These are phyloP conservation scores for Fusarium brachygibbosum DNA, from an alignment of 2,329 filamentous ascomycete species.

Conservation along the genomic window DNA sequence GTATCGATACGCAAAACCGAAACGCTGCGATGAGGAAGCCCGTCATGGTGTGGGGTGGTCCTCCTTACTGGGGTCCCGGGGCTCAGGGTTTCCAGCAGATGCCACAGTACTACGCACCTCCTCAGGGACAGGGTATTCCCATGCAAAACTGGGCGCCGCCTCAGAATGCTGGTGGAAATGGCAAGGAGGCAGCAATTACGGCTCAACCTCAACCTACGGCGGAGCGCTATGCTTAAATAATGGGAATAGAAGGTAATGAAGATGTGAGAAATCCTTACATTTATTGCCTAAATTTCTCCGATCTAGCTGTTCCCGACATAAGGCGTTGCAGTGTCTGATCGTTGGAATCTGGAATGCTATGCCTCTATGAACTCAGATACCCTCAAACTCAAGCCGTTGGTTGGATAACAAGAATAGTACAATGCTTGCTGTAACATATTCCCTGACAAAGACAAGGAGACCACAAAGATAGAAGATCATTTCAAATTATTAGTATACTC, in stretches of 20 bases:
- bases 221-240: constrained; percentile 29
- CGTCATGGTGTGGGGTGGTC: constrained; percentile 47
- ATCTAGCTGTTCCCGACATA: neutral
- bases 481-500: neutral
- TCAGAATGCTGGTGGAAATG: constrained; percentile 20
- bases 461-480: neutral
- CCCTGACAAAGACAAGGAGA: neutral
- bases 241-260: neutral
- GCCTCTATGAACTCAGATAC: neutral
- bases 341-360: neutral
- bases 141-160: constrained; percentile 34
- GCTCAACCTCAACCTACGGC: constrained; percentile 24
- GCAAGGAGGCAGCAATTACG: constrained; percentile 17
- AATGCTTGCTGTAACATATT: neutral
- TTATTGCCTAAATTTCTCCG: neutral
- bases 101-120: constrained; percentile 38
- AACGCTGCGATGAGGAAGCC: constrained; percentile 46
- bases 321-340: neutral
- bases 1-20: constrained; percentile 55
- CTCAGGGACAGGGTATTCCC: constrained; percentile 38
- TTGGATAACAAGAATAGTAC: neutral
- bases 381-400: neutral
- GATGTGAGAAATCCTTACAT: neutral
- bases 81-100: constrained; percentile 52
- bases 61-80: constrained; percentile 50